Conservation (phyloP, 257 asterid species). For the Solanum megistacrolobum region DNA sequence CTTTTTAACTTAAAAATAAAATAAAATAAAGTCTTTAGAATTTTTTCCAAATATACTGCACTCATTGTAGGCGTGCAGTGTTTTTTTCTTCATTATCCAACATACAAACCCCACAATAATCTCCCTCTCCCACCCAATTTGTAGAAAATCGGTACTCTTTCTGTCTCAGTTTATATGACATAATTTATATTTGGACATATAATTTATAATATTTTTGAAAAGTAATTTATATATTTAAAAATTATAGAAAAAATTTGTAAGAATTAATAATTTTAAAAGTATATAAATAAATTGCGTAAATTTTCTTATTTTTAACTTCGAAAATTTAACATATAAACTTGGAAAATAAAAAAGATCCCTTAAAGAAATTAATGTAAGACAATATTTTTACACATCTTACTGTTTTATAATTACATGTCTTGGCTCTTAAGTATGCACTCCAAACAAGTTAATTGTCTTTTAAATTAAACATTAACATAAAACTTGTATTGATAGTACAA, state of each 20-base stretch:
- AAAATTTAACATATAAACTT: no score
- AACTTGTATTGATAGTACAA: neutral
- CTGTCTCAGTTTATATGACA: neutral
- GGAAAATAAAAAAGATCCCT: neutral
- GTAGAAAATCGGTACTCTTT: accelerated
- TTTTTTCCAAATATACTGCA: neutral
- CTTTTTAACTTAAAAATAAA: neutral
- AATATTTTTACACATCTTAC: neutral
- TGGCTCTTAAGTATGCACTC: neutral
- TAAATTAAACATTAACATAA: no score
- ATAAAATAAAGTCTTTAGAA: neutral
- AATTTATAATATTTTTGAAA: no score
- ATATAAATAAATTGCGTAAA: no score
- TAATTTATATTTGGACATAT: neutral
- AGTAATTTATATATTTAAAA: no score
- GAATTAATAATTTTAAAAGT: no score
- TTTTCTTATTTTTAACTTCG: no score
- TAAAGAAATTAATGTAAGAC: neutral
- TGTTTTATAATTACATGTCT: neutral
- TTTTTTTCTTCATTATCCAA: neutral
- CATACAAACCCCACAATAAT: neutral
- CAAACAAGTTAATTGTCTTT: neutral
- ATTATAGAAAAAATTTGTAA: no score
- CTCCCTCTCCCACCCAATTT: neutral
- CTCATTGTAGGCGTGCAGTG: conserved; percentile 1